Percentiles rank a stretch among this genome's conserved stretches.
Evolutionary conservation across 257 asterid species (phyloP).

Genomic region (Rubia yunnanensis): DNA sequence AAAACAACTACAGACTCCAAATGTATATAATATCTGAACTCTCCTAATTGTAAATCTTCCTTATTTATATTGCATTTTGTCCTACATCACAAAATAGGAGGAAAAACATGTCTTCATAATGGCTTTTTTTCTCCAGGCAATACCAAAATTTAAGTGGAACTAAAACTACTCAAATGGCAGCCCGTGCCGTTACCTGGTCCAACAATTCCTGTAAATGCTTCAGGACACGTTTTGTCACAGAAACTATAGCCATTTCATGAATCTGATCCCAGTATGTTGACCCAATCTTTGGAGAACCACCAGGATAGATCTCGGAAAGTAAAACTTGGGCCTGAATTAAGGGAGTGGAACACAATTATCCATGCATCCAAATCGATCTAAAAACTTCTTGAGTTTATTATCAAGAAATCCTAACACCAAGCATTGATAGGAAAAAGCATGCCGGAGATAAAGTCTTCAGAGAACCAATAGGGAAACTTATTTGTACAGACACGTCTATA

Average conservation of each 20-base stretch:
- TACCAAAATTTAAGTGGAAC: neutral
- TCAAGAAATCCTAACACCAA: neutral
- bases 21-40: neutral
- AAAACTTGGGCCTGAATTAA: constrained; percentile 73
- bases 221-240: constrained; percentile 74
- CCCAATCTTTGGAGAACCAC: constrained; percentile 74
- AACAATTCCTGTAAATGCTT: constrained; percentile 61
- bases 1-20: neutral
- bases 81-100: too few species aligned
- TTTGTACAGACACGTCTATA: neutral
- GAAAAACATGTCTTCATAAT: neutral
- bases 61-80: neutral
- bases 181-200: constrained; percentile 57
- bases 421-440: too few species aligned
- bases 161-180: neutral
- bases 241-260: constrained; percentile 67
- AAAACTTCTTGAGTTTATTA: neutral
- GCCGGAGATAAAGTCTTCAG: constrained; percentile 7
- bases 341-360: constrained; percentile 14
- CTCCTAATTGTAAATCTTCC: neutral
- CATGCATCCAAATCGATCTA: neutral
- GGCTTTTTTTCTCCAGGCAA: neutral
- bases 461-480: constrained; percentile 7
- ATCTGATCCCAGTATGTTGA: constrained; percentile 95
- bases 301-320: constrained; percentile 96